Conservation (phyloP, 345 rosid genomes). For the Xanthoceras sorbifolium region DNA sequence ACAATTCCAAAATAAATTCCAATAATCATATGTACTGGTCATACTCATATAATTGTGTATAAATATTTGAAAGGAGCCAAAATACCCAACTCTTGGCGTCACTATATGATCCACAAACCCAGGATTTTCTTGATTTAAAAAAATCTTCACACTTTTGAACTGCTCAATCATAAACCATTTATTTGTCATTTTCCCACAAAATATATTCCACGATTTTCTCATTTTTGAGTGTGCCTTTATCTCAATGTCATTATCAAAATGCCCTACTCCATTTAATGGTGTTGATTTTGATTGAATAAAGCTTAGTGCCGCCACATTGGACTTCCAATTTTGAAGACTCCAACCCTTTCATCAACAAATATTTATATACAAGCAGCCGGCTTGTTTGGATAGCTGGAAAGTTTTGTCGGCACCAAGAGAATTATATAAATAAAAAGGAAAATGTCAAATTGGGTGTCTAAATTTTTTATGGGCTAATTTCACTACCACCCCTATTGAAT, state of each 20-base stretch:
- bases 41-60: too few relatives aligned
- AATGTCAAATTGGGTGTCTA: too few relatives aligned
- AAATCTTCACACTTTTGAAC: too few relatives aligned
- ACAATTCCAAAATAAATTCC: too few relatives aligned
- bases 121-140: neutral
- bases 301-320: conserved; percentile 16
- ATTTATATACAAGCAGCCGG: neutral
- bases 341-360: neutral
- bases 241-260: neutral
- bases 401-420: neutral
- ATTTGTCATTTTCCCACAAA: conserved; percentile 4
- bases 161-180: neutral
- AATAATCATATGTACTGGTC: too few relatives aligned
- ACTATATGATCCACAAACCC: neutral
- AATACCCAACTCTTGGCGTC: too few relatives aligned
- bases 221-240: neutral
- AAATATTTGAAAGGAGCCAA: too few relatives aligned
- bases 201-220: neutral
- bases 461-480: too few relatives aligned
- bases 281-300: neutral
- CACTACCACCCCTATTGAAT: too few relatives aligned
- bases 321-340: conserved; percentile 7
- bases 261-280: too few relatives aligned
- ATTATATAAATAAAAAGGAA: neutral
- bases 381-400: neutral